Evolutionary conservation across 495 filamentous ascomycete species (phyloP).

Genomic region (Bryoglossum gracile): DNA sequence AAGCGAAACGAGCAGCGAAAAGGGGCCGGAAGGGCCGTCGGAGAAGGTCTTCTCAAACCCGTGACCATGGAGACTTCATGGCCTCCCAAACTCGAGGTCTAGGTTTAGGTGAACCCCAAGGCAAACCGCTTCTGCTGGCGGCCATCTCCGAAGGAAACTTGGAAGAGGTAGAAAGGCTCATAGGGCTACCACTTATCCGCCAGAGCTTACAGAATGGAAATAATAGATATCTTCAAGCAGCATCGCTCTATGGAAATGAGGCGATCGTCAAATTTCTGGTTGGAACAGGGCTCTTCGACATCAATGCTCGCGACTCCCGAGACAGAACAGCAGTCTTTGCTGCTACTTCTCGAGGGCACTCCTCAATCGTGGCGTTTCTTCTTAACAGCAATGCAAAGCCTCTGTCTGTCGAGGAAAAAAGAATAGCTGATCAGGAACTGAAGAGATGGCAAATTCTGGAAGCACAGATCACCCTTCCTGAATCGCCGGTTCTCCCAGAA

Average conservation of each 20-base stretch:
- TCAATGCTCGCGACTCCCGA: slow-evolving; percentile 4
- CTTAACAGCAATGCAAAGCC: background rate
- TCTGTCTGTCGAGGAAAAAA: slow-evolving; percentile 1
- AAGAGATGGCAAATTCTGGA: slow-evolving; percentile 1
- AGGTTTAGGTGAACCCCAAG: background rate
- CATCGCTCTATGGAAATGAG: background rate
- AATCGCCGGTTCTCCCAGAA: background rate
- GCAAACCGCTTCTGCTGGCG: background rate
- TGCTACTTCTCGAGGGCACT: slow-evolving; percentile 3
- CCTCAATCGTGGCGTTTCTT: background rate
- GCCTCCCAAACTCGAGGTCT: background rate
- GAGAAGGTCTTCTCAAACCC: background rate
- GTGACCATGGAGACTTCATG: background rate
- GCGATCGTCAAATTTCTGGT: background rate
- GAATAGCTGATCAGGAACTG: slow-evolving; percentile 1
- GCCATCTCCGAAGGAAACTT: slow-evolving; percentile 1
- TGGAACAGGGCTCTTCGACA: background rate
- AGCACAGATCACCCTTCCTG: background rate
- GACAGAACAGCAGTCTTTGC: slow-evolving; percentile 5
- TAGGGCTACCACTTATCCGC: background rate
- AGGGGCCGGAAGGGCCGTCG: background rate
- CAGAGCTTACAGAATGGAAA: background rate
- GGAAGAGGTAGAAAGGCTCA: background rate
- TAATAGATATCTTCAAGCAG: background rate
- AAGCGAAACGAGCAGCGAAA: background rate